phyloP scores from a whole-genome alignment of 1,284 basidiomycete species.

The Vanrija pseudolonga region DNA sequence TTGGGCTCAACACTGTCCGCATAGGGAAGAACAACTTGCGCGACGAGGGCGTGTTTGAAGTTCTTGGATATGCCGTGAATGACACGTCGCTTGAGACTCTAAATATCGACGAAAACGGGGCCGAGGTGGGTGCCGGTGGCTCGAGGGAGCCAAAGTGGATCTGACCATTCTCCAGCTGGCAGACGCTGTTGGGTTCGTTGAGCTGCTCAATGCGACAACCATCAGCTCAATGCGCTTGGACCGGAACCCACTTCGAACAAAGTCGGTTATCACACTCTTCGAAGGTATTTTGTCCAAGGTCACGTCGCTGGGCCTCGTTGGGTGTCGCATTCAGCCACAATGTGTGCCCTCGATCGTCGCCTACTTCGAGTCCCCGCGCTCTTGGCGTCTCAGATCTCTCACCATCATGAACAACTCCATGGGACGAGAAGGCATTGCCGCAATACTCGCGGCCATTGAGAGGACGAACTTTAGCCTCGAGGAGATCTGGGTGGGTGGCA shows the following conservation, averaged over 20 bases:
- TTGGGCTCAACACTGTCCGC: too few species aligned
- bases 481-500: constrained; percentile 31
- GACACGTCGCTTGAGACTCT: too few species aligned
- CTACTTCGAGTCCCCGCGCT: constrained; percentile 23
- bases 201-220: constrained; percentile 27
- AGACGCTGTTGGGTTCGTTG: not conserved
- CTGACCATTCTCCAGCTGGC: too few species aligned
- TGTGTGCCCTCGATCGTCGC: constrained; percentile 15
- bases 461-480: constrained; percentile 26
- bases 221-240: constrained; percentile 30
- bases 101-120: too few species aligned
- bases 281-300: constrained; percentile 24
- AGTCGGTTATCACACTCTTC: constrained; percentile 24
- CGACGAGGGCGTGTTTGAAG: too few species aligned
- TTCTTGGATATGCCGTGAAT: too few species aligned
- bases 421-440: constrained; percentile 25
- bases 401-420: constrained; percentile 40
- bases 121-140: too few species aligned
- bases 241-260: constrained; percentile 25
- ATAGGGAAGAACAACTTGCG: too few species aligned
- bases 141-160: too few species aligned
- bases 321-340: constrained; percentile 23
- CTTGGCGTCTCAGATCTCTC: constrained; percentile 29
- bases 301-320: constrained; percentile 28
- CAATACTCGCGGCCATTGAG: constrained; percentile 38